Conservation (phyloP, 805 yeast species). For the Lipomyces oligophaga region DNA sequence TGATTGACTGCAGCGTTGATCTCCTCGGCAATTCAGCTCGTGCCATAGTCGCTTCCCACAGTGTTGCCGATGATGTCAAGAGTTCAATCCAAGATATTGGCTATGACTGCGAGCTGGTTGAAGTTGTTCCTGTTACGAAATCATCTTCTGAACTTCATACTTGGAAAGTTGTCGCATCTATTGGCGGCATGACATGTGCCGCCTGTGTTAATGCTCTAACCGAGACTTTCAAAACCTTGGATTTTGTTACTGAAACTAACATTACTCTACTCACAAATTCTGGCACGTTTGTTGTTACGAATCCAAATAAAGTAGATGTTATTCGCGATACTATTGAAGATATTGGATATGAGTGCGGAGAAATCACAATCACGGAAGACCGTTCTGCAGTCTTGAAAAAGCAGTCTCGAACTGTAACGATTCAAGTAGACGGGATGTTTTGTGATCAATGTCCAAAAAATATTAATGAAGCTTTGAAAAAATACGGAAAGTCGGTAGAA, state of each 20-base stretch:
- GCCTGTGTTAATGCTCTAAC: conserved; percentile 61
- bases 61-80: conserved; percentile 48
- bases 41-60: conserved; percentile 50
- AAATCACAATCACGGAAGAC: conserved; percentile 44
- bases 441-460: conserved; percentile 66
- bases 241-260: conserved; percentile 50
- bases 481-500: conserved; percentile 53
- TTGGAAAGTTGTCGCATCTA: conserved; percentile 53
- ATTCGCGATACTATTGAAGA: conserved; percentile 57
- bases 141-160: conserved; percentile 38
- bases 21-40: conserved; percentile 51
- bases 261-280: conserved; percentile 58
- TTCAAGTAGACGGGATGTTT: conserved; percentile 61
- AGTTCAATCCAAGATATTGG: conserved; percentile 47
- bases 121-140: conserved; percentile 55
- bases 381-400: conserved; percentile 48
- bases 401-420: conserved; percentile 53
- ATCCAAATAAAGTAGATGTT: conserved; percentile 38
- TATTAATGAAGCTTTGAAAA: conserved; percentile 47
- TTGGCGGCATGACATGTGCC: conserved; percentile 74
- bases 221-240: conserved; percentile 42
- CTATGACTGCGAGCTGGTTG: conserved; percentile 51
- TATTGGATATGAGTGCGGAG: conserved; percentile 59
- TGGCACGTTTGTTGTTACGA: conserved; percentile 54
- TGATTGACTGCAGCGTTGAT: conserved; percentile 47